Percentiles rank a stretch among this genome's conserved stretches.
phyloP scores from a whole-genome alignment of 2,329 filamentous ascomycete species.

The Coniella vitis region DNA sequence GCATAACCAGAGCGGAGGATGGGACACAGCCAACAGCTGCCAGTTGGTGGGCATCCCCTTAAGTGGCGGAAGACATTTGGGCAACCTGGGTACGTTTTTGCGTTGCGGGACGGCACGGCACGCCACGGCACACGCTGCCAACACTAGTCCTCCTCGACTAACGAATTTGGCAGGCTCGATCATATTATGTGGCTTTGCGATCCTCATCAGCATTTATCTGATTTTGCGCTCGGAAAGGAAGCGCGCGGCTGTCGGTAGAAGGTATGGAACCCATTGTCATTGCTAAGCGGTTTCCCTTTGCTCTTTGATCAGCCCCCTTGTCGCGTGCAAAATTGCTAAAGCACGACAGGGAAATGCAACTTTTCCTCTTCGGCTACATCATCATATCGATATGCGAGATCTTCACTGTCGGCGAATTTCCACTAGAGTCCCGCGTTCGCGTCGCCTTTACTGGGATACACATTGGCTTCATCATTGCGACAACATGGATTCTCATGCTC shows the following conservation, averaged over 20 bases:
- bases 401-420: constrained; percentile 88
- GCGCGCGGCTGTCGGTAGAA: constrained; percentile 85
- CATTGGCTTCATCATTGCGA: constrained; percentile 81
- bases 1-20: constrained; percentile 51
- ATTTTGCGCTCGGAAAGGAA: constrained; percentile 80
- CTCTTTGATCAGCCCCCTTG: too few species aligned
- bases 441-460: constrained; percentile 84
- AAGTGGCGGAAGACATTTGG: constrained; percentile 57
- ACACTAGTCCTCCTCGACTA: constrained; percentile 9
- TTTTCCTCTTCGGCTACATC: constrained; percentile 83
- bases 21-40: constrained; percentile 55
- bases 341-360: constrained; percentile 76
- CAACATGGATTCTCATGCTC: constrained; percentile 83
- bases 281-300: background rate
- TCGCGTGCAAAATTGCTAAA: constrained; percentile 3
- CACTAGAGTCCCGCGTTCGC: constrained; percentile 62
- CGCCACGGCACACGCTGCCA: background rate
- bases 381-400: constrained; percentile 92
- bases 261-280: constrained; percentile 45
- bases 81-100: constrained; percentile 66
- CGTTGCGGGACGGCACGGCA: background rate
- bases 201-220: constrained; percentile 59
- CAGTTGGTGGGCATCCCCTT: constrained; percentile 68
- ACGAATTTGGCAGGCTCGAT: constrained; percentile 55
- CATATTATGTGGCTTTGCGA: constrained; percentile 70